A percentile compares a stretch with the other conserved stretches of the same genome.
Evolutionary conservation across 257 asterid species (phyloP).

Genomic region (Solanum dulcamara): DNA sequence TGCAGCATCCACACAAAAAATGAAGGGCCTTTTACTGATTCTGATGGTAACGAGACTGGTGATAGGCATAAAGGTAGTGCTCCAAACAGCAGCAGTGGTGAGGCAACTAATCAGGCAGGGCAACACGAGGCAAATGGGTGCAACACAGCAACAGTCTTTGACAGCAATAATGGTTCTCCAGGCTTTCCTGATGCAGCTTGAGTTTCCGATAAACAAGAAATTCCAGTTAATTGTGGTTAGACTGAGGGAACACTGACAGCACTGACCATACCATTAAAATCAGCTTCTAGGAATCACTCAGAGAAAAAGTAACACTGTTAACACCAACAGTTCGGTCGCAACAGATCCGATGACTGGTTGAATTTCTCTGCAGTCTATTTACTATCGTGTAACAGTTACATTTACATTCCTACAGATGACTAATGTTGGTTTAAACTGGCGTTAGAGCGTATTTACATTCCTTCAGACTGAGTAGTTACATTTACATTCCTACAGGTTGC

Average conservation of each 20-base stretch:
- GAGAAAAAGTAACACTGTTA: background rate
- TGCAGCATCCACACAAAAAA: slow-evolving; percentile 52
- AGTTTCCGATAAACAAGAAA: slow-evolving; percentile 2
- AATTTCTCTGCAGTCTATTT: background rate
- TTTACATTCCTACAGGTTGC: background rate
- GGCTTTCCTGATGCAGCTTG: slow-evolving; percentile 8
- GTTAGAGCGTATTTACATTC: background rate
- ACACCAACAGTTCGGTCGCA: background rate
- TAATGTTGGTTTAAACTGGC: background rate
- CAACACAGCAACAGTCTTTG: background rate
- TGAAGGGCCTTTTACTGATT: slow-evolving; percentile 26
- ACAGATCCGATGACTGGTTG: background rate
- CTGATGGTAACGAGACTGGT: slow-evolving; percentile 42
- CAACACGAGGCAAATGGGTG: slow-evolving; percentile 1
- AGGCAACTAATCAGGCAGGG: slow-evolving; percentile 2
- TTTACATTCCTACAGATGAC: background rate
- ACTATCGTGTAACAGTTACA: background rate
- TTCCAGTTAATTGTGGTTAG: background rate
- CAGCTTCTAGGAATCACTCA: background rate
- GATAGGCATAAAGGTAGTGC: slow-evolving; percentile 55
- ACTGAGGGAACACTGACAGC: background rate
- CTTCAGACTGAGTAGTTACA: background rate
- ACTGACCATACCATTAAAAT: background rate
- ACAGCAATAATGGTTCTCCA: slow-evolving; percentile 1
- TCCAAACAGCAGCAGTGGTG: slow-evolving; percentile 29